Base-by-base conservation (phyloP, 2,329 filamentous ascomycete genomes). In the Alternaria brassicae region DNA sequence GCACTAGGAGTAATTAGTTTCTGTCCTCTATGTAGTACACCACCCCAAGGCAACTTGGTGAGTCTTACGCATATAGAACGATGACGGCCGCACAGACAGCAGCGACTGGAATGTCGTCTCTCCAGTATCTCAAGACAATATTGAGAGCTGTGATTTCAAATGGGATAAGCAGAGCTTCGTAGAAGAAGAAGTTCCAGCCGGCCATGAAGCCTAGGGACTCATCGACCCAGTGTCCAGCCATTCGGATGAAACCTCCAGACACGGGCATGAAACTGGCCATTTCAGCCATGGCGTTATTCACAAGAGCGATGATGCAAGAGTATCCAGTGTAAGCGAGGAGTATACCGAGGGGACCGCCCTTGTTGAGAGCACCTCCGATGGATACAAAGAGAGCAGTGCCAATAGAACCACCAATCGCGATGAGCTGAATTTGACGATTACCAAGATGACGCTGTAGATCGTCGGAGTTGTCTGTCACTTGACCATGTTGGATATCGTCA, bases 241-340 rank as follows among this genome's bases (percentile, higher is more conserved):
- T 81, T 60, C 88, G 86, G 63, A 90, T 84, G 71, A 89, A 89
- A 2, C 85, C 85, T 62, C 87, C 87, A 40, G 82, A 83, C 45
- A 90, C 82, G 23, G 88, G 88, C 81, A 88, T 86, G 62, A 84
- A 84, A 36, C 82, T 81, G 28, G 80, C 83, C 87, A 90, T 89
- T 73, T 90, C 88, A 8, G 88, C 87, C 59, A 89, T 81, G 61
- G 82, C 83, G 70, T 89, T 89, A 81, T 89, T 89, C 71, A 89
- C 84, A 45, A 88, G 78, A 23, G 80, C 87, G 59, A 89, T 80
- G 53, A 89, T 70, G 67, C 79, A 72, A 36, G 80, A 81, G 72
- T 89, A 88, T 41, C 87, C 62, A 32, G 81, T 79, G 71, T 86
- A 90, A 36, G 85, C 86, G 57, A 90, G 72, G 61, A 90, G 80